Evolutionary conservation across 768 basidiomycete genomes (phyloP), one percentile per base, ranked within the genome.

Genomic region (Suillus spraguei): DNA sequence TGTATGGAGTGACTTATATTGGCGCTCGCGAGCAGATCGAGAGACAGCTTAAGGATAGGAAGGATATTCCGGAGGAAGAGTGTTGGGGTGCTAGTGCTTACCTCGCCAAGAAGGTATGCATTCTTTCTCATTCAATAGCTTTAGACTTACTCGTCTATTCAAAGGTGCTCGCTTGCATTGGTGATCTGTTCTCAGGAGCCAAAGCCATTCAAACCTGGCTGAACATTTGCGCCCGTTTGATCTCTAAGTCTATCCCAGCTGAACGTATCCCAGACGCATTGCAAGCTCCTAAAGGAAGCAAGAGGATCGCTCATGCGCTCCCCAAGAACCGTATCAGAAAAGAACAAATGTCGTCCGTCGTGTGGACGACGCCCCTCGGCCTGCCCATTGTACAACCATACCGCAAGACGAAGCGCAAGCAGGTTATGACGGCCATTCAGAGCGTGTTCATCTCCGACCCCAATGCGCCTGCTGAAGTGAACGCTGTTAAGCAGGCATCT

Each of bases 311-410:
- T 63, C 76, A 28, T 5, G 69, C 78, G 4, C 69, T 74, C 17
- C 24, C 38, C 10, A 41, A 9, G 56, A 74, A 75, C 8, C 79
- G 85, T 22, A 69, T 92, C 65, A 83, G 82, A 71, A 91, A 90
- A 77, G 95, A 97, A 72, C 92, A 95, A 74, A 98, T 99, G 97
- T 91, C 94, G 24, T 83, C 88, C 8, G 94, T 99, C 5, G 88
- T 96, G 35, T 99, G 97, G 97, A 97, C 95, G 24, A 96, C 97
- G 1, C 91, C 94, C 4, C 80, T 99, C n/a, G 95, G 95, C 4
- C 74, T 99, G 64, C 97, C 97, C 0, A 92, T 99, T 68, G 94
- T 97, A 0, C 97, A 99, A 74, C 97, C 96, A 2, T 99, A 99
- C 73, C 85, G 97, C 66, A 94, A 94, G 79, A 74, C 80, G 1